These are phyloP conservation scores for Blastobotrys americana DNA, from an alignment of 805 yeast genomes.

Conservation along the genomic window DNA sequence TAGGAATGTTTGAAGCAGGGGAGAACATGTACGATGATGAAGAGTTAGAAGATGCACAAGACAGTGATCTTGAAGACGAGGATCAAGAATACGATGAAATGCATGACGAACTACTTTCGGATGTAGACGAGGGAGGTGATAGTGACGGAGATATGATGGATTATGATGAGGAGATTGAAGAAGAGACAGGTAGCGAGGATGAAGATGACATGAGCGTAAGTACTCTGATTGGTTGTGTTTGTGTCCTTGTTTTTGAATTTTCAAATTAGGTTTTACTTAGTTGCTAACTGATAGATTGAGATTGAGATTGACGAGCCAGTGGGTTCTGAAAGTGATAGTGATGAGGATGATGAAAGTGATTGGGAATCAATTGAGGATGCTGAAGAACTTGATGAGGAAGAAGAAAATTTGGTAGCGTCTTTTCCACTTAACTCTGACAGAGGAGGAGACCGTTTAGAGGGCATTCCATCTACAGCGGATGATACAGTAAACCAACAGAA, in stretches of 20 bases:
- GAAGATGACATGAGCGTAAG: constrained; percentile 30
- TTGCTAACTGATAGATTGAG: no score
- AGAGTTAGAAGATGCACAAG: constrained; percentile 40
- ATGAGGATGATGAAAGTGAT: constrained; percentile 18
- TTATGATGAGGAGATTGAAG: constrained; percentile 23
- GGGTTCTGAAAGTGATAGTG: constrained; percentile 25
- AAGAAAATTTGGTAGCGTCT: constrained; percentile 14
- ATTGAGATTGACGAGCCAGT: constrained; percentile 29
- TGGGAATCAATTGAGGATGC: constrained; percentile 20
- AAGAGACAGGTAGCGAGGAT: constrained; percentile 29
- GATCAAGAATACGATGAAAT: constrained; percentile 18
- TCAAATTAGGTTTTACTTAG: no score
- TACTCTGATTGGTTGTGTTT: no score
- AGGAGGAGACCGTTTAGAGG: neutral
- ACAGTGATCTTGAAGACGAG: constrained; percentile 27
- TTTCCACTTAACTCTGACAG: neutral
- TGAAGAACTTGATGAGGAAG: constrained; percentile 23
- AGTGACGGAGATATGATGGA: constrained; percentile 32
- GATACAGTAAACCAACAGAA: constrained; percentile 12
- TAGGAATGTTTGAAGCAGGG: constrained; percentile 88
- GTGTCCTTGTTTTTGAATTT: no score
- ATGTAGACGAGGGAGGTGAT: constrained; percentile 16
- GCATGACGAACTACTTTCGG: constrained; percentile 23
- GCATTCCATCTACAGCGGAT: constrained; percentile 18
- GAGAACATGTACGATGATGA: constrained; percentile 61